These are phyloP conservation scores for Aspergillus incahuasiensis DNA, from an alignment of 495 filamentous ascomycete genomes.

Conservation along the genomic window DNA sequence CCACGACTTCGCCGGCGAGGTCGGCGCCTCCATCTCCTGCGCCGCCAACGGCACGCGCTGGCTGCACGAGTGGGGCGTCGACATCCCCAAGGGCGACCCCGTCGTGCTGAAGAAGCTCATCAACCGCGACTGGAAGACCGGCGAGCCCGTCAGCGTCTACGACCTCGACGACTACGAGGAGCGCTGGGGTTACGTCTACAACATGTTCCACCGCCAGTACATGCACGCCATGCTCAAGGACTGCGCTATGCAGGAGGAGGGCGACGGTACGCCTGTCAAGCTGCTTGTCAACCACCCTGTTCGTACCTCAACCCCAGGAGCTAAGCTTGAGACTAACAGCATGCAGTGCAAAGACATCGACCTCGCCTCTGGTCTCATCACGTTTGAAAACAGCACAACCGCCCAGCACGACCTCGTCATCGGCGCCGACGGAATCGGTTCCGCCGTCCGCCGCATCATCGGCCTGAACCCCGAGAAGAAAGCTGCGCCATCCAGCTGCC, in stretches of 20 bases:
- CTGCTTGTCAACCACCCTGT: constrained; percentile 42
- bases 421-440: constrained; percentile 45
- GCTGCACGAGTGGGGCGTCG: constrained; percentile 43
- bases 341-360: constrained; percentile 34
- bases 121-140: constrained; percentile 47
- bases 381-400: constrained; percentile 31
- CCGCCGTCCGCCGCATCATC: constrained; percentile 35
- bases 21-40: constrained; percentile 41
- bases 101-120: constrained; percentile 46
- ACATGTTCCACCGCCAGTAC: constrained; percentile 54
- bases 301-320: neutral
- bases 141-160: constrained; percentile 42
- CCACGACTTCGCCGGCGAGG: constrained; percentile 39
- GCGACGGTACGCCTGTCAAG: constrained; percentile 38
- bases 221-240: constrained; percentile 54
- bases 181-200: constrained; percentile 44
- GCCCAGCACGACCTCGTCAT: constrained; percentile 38
- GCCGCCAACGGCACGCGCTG: constrained; percentile 43
- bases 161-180: constrained; percentile 41
- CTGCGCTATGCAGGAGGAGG: constrained; percentile 37
- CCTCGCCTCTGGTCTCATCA: constrained; percentile 30
- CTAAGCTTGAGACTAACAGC: neutral
- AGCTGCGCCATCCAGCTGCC: constrained; percentile 42
- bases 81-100: constrained; percentile 41
- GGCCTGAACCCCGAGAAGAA: constrained; percentile 42